Base-by-base conservation (phyloP, 495 filamentous ascomycete species). In the Penicillium coffeae region DNA sequence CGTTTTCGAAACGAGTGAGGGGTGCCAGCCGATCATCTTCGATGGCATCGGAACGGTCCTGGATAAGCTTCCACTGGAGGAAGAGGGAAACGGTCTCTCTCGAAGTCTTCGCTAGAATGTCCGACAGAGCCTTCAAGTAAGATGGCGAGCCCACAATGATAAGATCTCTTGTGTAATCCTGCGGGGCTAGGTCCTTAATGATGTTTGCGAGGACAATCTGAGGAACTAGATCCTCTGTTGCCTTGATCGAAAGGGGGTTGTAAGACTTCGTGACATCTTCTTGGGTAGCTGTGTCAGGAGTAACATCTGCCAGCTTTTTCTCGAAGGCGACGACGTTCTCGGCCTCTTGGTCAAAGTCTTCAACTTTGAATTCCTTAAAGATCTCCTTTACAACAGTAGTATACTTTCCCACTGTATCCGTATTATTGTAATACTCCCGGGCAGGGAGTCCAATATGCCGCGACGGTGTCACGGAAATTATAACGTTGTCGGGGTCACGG, bases 401-500 rank as follows among this genome's bases (percentile, higher is more conserved):
- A 54, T 86, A 87, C 13, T 75, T 65, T 22, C 62, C 60, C 15
- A 86, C 65, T 4, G 75, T 64, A 15, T 78, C 58, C 0, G 73
- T 71, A 48, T 85, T 76, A 42, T 81, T 72, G 48, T 86, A 87
- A 51, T 82, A 84, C 53, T 86, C 80, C 46, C 82, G 79, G 1
- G 82, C 75, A 16, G 83, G 81, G 21, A 87, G 73, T 12, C 81
- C 79, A 54, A 82, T 79, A 38, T 63, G 54, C 0, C 63, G 59
- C 35, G 79, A 80, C 13, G 78, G 77, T 6, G 66, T 72, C 15
- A 81, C 64, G 47, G 78, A 70, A 14, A 85, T 71, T n/a, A 74
- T 75, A 15, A 83, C 75, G 42, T 74, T 76, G 58, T 84, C 80
- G 21, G 84, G 84, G 56, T 86, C 77, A 62, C 80, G 81, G 58